phyloP scores from a whole-genome alignment of 768 basidiomycete genomes.

The Megacollybia marginata region DNA sequence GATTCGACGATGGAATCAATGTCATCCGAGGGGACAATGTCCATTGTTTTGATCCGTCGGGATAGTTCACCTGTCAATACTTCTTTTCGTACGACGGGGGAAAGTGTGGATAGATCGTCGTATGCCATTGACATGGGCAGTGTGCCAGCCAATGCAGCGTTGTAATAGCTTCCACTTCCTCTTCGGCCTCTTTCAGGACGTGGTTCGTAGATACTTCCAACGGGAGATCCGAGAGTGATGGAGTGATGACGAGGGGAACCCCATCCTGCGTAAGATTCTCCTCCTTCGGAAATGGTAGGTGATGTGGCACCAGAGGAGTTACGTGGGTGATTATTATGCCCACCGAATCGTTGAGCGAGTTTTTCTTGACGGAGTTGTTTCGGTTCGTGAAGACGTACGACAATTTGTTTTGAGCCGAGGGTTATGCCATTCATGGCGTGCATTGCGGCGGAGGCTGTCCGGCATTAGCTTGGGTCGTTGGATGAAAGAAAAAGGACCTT shows the following conservation, averaged over 20 bases:
- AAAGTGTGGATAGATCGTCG: slow-evolving; percentile 73
- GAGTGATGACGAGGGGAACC: slow-evolving; percentile 59
- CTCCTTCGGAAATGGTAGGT: slow-evolving; percentile 75
- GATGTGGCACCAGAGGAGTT: slow-evolving; percentile 80
- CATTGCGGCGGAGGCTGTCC: slow-evolving; percentile 62
- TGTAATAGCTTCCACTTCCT: slow-evolving; percentile 83
- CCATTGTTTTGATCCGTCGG: slow-evolving; percentile 58
- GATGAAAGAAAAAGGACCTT: slow-evolving; percentile 40
- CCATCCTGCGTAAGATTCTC: slow-evolving; percentile 70
- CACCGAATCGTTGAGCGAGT: slow-evolving; percentile 70
- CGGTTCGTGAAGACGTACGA: slow-evolving; percentile 85
- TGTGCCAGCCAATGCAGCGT: slow-evolving; percentile 75
- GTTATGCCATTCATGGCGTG: slow-evolving; percentile 73
- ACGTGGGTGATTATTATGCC: slow-evolving; percentile 73
- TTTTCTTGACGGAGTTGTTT: slow-evolving; percentile 90
- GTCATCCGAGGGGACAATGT: slow-evolving; percentile 45
- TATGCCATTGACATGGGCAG: slow-evolving; percentile 82
- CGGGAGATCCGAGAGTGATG: slow-evolving; percentile 50
- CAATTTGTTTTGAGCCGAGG: slow-evolving; percentile 69
- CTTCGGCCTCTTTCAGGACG: slow-evolving; percentile 61
- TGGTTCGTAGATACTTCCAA: slow-evolving; percentile 38
- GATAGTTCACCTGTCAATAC: slow-evolving; percentile 79
- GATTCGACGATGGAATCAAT: slow-evolving; percentile 64
- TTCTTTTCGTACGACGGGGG: slow-evolving; percentile 83
- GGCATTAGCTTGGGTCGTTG: slow-evolving; percentile 3